These are phyloP conservation scores for Naegleria fowleri DNA, from an alignment of 208 protist species.

Conservation along the genomic window DNA sequence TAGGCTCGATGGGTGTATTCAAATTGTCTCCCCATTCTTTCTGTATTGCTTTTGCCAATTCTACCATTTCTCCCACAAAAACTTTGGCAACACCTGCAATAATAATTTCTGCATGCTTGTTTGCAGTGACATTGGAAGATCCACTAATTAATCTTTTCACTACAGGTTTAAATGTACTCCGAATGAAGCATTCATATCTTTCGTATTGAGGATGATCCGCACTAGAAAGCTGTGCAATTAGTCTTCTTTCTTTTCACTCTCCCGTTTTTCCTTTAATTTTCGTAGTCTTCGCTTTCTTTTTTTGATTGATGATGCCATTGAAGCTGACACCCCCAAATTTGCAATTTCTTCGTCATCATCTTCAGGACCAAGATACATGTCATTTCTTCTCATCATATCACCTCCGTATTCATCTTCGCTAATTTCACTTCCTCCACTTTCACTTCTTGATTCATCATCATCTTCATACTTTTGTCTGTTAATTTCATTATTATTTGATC, in stretches of 20 bases:
- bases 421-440: background rate
- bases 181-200: background rate
- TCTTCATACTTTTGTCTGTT: background rate
- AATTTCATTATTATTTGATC: background rate
- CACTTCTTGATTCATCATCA: background rate
- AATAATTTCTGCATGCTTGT: background rate
- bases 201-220: background rate
- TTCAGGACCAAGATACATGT: background rate
- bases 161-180: background rate
- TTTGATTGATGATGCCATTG: background rate
- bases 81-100: slow-evolving; percentile 4
- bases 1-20: background rate
- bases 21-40: background rate
- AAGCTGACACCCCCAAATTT: too few relatives aligned
- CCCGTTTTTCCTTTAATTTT: background rate
- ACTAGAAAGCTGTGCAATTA: background rate
- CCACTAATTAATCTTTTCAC: background rate
- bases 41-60: background rate
- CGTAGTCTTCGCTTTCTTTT: background rate
- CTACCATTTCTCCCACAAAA: slow-evolving; percentile 16
- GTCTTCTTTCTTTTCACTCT: background rate
- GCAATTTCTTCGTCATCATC: background rate
- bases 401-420: background rate
- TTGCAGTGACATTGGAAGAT: background rate
- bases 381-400: background rate